These are phyloP conservation scores for Colletotrichum kahawae DNA, from an alignment of 2,329 filamentous ascomycete genomes.

Conservation along the genomic window DNA sequence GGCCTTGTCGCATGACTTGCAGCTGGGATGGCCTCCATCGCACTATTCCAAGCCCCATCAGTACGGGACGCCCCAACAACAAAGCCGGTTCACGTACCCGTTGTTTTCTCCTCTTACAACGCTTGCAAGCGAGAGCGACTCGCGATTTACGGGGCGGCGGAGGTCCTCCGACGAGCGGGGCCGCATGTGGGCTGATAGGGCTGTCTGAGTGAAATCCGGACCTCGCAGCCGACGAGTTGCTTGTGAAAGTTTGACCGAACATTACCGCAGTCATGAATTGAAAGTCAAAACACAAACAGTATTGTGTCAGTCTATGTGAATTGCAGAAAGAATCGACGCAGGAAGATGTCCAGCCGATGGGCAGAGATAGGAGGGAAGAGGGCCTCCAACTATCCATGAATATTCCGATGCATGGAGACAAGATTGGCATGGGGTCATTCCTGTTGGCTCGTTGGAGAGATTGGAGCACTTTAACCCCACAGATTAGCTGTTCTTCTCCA, in stretches of 20 bases:
- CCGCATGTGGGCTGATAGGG: constrained; percentile 13
- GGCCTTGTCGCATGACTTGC: constrained; percentile 28
- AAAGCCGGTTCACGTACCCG: constrained; percentile 13
- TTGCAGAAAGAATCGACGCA: background rate
- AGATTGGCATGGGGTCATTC: background rate
- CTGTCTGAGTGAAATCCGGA: constrained; percentile 1
- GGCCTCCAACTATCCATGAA: background rate
- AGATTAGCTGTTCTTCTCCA: background rate
- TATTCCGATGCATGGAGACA: background rate
- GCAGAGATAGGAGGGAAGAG: background rate
- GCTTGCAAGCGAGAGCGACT: constrained; percentile 29
- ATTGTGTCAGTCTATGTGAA: background rate
- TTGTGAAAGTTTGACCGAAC: background rate
- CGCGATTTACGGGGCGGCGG: constrained; percentile 22
- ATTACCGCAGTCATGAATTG: background rate
- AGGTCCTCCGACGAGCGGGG: background rate
- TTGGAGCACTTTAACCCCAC: background rate
- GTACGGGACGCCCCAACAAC: background rate
- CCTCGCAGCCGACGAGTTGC: background rate
- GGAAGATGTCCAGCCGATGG: constrained; percentile 14
- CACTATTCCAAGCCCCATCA: constrained; percentile 12
- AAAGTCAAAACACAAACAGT: background rate
- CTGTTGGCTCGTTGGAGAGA: background rate
- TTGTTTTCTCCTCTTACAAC: constrained; percentile 31
- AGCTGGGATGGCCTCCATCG: constrained; percentile 29